Evolutionary conservation across 371 early-diverging fungal species (phyloP).

Genomic region (Rhizopus sp.): DNA sequence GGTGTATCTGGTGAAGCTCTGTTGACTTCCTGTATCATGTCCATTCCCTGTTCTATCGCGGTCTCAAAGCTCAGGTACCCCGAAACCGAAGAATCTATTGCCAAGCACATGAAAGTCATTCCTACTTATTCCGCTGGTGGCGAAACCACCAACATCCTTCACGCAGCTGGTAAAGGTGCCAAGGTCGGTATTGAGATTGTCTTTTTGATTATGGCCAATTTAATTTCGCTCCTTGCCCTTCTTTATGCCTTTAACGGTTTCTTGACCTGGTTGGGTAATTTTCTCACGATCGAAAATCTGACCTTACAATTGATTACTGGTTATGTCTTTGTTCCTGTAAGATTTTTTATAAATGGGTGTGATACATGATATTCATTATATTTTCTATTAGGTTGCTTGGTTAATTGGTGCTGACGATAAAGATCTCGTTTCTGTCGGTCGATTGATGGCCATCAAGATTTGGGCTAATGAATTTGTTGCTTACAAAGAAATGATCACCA

Average conservation of each 20-base stretch:
- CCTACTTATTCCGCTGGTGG: constrained; percentile 38
- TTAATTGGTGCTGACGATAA: constrained; percentile 68
- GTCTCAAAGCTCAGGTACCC: constrained; percentile 86
- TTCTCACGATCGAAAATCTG: constrained; percentile 65
- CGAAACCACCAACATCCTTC: constrained; percentile 70
- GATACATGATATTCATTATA: background rate
- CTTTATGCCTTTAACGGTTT: constrained; percentile 70
- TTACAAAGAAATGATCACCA: constrained; percentile 51
- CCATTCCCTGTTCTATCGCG: constrained; percentile 84
- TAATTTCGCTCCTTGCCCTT: constrained; percentile 56
- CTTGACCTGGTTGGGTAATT: constrained; percentile 76
- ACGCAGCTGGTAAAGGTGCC: constrained; percentile 88
- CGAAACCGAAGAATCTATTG: constrained; percentile 78
- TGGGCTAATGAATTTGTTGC: constrained; percentile 88
- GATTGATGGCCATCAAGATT: constrained; percentile 80
- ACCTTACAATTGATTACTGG: constrained; percentile 73
- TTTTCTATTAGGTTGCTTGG: constrained; percentile 60
- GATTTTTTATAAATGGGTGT: background rate
- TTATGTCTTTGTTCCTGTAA: constrained; percentile 68
- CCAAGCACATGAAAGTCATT: constrained; percentile 60
- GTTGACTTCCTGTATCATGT: constrained; percentile 87
- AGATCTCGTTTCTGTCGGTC: constrained; percentile 62
- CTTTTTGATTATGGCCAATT: constrained; percentile 76
- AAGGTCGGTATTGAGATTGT: constrained; percentile 79
- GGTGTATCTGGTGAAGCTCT: constrained; percentile 64